Percentiles rank a stretch among this genome's conserved stretches.
phyloP scores from a whole-genome alignment of 2,329 filamentous ascomycete species.

The Calonectria pseudoreteaudii region DNA sequence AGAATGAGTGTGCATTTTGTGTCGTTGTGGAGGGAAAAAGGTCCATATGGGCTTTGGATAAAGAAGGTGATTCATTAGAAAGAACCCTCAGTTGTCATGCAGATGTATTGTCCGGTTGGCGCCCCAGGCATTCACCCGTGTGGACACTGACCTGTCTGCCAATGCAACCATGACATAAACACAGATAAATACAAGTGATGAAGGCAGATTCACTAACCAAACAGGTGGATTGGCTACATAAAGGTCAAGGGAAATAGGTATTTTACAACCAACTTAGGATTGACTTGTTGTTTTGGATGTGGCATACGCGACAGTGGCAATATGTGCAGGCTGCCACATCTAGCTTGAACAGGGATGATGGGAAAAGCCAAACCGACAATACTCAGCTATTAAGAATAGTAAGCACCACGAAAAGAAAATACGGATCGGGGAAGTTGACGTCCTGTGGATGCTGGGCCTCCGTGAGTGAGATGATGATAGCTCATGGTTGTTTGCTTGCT shows the following conservation, averaged over 20 bases:
- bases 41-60: not conserved
- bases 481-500: not conserved
- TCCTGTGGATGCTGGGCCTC: not conserved
- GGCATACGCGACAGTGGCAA: not conserved
- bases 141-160: not conserved
- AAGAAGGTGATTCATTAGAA: not conserved
- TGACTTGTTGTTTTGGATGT: not conserved
- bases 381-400: not conserved
- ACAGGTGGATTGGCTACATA: constrained; percentile 4
- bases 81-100: not conserved
- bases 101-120: not conserved
- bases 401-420: not conserved
- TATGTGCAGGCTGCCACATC: not conserved
- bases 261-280: not conserved
- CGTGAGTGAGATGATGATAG: constrained; percentile 7
- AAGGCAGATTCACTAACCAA: not conserved
- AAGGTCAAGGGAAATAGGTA: not conserved
- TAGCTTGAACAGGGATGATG: not conserved
- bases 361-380: not conserved
- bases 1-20: not conserved
- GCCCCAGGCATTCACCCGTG: constrained; percentile 10
- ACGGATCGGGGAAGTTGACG: not conserved
- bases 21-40: not conserved
- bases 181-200: not conserved
- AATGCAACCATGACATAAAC: not conserved